phyloP scores from a whole-genome alignment of 208 protist genomes.

The Tritrichomonas musculus region DNA sequence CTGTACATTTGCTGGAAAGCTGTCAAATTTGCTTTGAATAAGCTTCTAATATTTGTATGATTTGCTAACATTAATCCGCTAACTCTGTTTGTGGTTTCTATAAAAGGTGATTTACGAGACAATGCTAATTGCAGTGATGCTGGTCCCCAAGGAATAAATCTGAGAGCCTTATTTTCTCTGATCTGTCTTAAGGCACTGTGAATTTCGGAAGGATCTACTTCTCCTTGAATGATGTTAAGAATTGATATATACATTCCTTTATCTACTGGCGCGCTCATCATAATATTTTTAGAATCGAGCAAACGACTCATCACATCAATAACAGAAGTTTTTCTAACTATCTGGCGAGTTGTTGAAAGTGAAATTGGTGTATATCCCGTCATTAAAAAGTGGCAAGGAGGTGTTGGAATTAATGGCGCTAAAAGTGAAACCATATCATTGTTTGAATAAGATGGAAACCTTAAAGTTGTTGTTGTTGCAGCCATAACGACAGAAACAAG shows the following conservation, averaged over 20 bases:
- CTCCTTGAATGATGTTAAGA: conserved; percentile 97
- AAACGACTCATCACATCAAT: conserved; percentile 98
- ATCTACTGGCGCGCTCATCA: conserved; percentile 63
- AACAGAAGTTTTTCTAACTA: conserved; percentile 95
- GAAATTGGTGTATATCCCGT: conserved; percentile 90
- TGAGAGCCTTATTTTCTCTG: conserved; percentile 78
- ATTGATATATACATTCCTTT: conserved; percentile 93
- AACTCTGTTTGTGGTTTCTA: conserved; percentile 85
- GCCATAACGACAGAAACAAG: conserved; percentile 91
- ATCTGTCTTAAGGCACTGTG: conserved; percentile 96
- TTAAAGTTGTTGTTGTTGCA: conserved; percentile 90
- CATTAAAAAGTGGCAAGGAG: conserved; percentile 97
- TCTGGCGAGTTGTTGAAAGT: conserved; percentile 49
- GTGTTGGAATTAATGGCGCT: conserved; percentile 94
- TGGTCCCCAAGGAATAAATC: conserved; percentile 97
- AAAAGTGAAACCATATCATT: conserved; percentile 91
- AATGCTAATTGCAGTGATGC: conserved; percentile 74
- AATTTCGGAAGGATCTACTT: conserved; percentile 88
- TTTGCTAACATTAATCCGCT: conserved; percentile 97
- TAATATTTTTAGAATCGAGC: conserved; percentile 96
- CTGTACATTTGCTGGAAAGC: neutral
- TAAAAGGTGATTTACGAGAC: conserved; percentile 85
- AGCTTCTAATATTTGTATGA: conserved; percentile 83
- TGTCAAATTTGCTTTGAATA: conserved; percentile 5
- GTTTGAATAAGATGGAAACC: conserved; percentile 96